Evolutionary conservation across 164 flowering plant genomes (phyloP).

Genomic region (Malania oleifera): DNA sequence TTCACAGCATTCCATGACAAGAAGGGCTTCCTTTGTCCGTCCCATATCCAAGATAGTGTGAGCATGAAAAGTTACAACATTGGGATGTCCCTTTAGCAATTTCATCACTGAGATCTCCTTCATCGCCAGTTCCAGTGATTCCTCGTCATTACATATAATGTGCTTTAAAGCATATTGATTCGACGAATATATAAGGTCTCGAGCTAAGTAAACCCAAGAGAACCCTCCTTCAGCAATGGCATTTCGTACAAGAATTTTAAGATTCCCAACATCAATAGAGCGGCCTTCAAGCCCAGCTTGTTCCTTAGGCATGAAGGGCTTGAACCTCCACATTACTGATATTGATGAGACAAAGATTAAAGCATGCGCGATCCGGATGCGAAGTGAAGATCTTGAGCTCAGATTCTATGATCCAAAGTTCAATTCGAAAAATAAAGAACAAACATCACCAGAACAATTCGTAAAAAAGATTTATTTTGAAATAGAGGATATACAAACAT

Average conservation of each 20-base stretch:
- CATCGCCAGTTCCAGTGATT: constrained; percentile 64
- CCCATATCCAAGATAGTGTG: constrained; percentile 81
- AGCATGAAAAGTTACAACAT: constrained; percentile 68
- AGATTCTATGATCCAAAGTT: too few species aligned
- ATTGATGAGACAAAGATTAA: not conserved
- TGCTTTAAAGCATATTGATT: constrained; percentile 95
- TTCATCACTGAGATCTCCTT: constrained; percentile 93
- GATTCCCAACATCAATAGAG: constrained; percentile 67
- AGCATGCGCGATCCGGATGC: too few species aligned
- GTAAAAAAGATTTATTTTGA: too few species aligned
- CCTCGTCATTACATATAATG: constrained; percentile 86
- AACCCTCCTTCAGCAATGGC: constrained; percentile 94
- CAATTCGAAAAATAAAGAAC: too few species aligned
- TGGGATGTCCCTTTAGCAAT: constrained; percentile 82
- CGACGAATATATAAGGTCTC: constrained; percentile 56
- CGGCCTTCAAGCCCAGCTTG: constrained; percentile 90
- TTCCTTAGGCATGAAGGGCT: constrained; percentile 79
- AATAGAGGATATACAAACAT: too few species aligned
- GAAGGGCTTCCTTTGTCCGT: constrained; percentile 81
- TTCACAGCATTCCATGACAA: constrained; percentile 95
- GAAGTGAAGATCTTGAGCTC: too few species aligned
- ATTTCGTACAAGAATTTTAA: constrained; percentile 73
- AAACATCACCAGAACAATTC: too few species aligned
- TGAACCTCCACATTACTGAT: constrained; percentile 85
- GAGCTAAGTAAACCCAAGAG: constrained; percentile 88